Percentiles rank a stretch among this genome's conserved stretches.
Conservation (phyloP, 2,329 filamentous ascomycete species). For the Dichotomopilus funicola region DNA sequence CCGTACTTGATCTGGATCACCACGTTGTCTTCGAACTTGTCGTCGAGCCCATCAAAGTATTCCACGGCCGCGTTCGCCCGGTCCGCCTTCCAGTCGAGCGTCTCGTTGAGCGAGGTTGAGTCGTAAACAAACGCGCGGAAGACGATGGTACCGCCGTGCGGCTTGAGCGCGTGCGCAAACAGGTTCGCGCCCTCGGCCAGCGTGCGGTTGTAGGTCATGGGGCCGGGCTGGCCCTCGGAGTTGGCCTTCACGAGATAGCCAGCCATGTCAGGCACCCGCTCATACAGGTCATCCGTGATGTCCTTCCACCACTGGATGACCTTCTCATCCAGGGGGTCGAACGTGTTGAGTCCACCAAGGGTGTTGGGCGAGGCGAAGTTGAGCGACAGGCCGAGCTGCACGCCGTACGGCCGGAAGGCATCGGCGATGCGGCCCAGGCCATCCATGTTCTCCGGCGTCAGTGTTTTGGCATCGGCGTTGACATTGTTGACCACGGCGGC, state of each 20-base stretch:
- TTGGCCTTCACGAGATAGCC: slow-evolving; percentile 67
- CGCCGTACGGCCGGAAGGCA: slow-evolving; percentile 59
- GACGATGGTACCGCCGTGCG: slow-evolving; percentile 57
- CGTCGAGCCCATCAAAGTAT: slow-evolving; percentile 59
- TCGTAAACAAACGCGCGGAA: slow-evolving; percentile 70
- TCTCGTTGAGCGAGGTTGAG: slow-evolving; percentile 42
- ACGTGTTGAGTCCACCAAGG: slow-evolving; percentile 52
- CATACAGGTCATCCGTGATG: slow-evolving; percentile 53
- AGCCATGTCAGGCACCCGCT: slow-evolving; percentile 57
- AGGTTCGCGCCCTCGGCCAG: slow-evolving; percentile 62
- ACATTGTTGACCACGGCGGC: slow-evolving; percentile 65
- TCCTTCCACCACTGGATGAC: slow-evolving; percentile 59
- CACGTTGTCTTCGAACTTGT: slow-evolving; percentile 62
- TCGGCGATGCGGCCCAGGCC: slow-evolving; percentile 59
- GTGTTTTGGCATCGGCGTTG: slow-evolving; percentile 56
- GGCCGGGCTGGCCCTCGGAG: slow-evolving; percentile 65
- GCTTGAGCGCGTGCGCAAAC: slow-evolving; percentile 53
- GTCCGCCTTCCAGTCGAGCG: slow-evolving; percentile 55
- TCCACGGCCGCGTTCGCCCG: slow-evolving; percentile 64
- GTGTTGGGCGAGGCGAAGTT: slow-evolving; percentile 60
- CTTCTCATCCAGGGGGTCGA: slow-evolving; percentile 54
- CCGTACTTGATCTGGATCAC: slow-evolving; percentile 69
- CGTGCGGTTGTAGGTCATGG: slow-evolving; percentile 62
- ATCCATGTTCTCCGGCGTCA: slow-evolving; percentile 51
- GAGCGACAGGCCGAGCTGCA: slow-evolving; percentile 58